Conservation (phyloP, 164 flowering plant species). For the Malania oleifera region DNA sequence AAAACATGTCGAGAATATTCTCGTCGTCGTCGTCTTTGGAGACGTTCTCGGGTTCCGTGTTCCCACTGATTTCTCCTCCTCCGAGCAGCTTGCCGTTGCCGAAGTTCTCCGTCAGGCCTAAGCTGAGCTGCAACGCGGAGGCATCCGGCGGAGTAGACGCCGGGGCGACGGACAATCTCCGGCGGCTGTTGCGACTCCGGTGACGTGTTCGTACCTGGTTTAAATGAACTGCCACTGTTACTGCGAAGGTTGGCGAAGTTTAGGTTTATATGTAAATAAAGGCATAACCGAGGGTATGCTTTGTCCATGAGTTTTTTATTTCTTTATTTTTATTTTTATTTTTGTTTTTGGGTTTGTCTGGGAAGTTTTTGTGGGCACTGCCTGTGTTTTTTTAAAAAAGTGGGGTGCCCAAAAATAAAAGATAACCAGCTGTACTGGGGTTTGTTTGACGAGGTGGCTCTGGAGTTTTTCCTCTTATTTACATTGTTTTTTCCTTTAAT, state of each 20-base stretch:
- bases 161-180: conserved; percentile 38
- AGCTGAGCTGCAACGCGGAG: conserved; percentile 49
- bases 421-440: too few relatives aligned
- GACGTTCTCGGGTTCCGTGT: conserved; percentile 27
- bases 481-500: too few relatives aligned
- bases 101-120: conserved; percentile 53
- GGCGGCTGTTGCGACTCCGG: conserved; percentile 35
- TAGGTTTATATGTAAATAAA: conserved; percentile 9
- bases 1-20: conserved; percentile 26
- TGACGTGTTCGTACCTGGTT: conserved; percentile 15
- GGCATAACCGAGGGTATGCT: not conserved
- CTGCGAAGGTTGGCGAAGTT: not conserved
- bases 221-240: not conserved
- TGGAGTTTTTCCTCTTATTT: too few relatives aligned
- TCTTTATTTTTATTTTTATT: not conserved
- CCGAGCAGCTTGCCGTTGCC: conserved; percentile 92
- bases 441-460: too few relatives aligned
- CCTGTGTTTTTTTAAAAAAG: conserved; percentile 19
- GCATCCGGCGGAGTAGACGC: conserved; percentile 37
- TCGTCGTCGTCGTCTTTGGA: conserved; percentile 16
- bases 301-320: not conserved
- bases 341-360: not conserved
- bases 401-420: conserved; percentile 17
- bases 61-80: conserved; percentile 49
- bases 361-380: conserved; percentile 17